phyloP scores from a whole-genome alignment of 208 protist genomes.

The Lotmaria passim region DNA sequence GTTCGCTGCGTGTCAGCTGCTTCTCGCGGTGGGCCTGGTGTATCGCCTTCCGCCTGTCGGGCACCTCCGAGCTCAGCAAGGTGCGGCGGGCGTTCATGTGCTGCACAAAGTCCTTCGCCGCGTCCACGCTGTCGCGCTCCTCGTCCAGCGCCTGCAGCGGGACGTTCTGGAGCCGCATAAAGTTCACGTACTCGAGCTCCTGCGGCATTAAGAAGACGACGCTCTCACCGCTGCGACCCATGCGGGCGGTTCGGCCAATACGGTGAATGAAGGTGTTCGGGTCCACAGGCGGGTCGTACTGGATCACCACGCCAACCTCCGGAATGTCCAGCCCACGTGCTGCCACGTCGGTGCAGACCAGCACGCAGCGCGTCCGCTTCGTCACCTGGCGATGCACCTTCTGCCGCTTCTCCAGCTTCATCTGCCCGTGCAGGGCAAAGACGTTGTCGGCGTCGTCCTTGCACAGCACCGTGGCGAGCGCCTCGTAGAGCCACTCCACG shows the following conservation, averaged over 20 bases:
- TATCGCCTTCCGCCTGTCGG: constrained; percentile 70
- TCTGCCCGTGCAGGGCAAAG: constrained; percentile 92
- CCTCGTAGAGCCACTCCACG: constrained; percentile 90
- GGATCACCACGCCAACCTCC: constrained; percentile 95
- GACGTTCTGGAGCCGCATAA: constrained; percentile 93
- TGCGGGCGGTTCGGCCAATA: constrained; percentile 96
- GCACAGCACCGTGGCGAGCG: constrained; percentile 69
- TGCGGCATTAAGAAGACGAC: constrained; percentile 94
- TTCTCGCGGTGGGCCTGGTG: constrained; percentile 78
- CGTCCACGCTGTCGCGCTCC: constrained; percentile 66
- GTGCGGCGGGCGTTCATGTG: constrained; percentile 77
- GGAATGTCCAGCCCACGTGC: constrained; percentile 98
- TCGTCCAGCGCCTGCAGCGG: constrained; percentile 76
- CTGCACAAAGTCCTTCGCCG: constrained; percentile 51
- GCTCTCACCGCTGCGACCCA: constrained; percentile 93
- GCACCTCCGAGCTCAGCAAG: constrained; percentile 64
- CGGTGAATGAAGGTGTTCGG: constrained; percentile 96
- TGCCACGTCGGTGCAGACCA: constrained; percentile 98
- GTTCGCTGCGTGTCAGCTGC: constrained; percentile 70
- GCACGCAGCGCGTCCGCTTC: constrained; percentile 71
- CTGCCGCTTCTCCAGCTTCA: constrained; percentile 90
- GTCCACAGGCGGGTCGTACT: constrained; percentile 97
- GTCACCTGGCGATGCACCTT: constrained; percentile 78
- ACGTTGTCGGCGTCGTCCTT: constrained; percentile 64
- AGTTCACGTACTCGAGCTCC: constrained; percentile 94